Base-by-base conservation (phyloP, 1,284 basidiomycete species). In the Microbotryum saponariae region DNA sequence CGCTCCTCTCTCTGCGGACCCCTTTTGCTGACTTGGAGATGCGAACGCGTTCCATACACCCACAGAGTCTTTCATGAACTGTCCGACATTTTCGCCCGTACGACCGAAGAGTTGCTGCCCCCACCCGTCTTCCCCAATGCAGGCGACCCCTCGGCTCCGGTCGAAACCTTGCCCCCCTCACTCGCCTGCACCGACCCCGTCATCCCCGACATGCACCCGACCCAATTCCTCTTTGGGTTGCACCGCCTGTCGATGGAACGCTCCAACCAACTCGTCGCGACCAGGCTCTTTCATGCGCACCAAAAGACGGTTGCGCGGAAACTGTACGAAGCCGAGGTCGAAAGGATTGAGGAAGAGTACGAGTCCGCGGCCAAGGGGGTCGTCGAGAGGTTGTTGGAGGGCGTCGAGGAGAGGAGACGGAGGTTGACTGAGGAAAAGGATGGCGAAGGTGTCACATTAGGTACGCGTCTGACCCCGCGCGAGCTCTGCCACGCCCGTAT, bases 401-500 rank as follows among this genome's bases (percentile, higher is more conserved):
- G 76, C 3, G 73, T 80, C 37, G 79, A 81, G 65, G 79, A 81
- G 62, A 66, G 78, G 33, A 66, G 78, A 51, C 73, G 76, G 65
- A 77, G 78, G 59, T 68, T 80, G 45, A 73, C 76, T 47, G 79
- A 80, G 59, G 79, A 81, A 67, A 80, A 79, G 70, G 79, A 81
- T 56, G 76, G 77, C n/a, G 76, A 77, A 14, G 78, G 79, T 53
- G 71, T 78, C 12, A 74, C 77, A 8, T 71, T 77, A 9, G 78
- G 78, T 79, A 42, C 16, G 37, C 16, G 57, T 67, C 25, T 1
- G 7, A 20, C 46, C 23, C 18, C 21, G n/a, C 21, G 25, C 5
- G 14, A 46, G 20, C 50, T 51, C 20, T 20, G 16, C 27, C 9
- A 20, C 21, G 1, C 50, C 23, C 50, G 6, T 16, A 23, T 10